A percentile compares a stretch with the other conserved stretches of the same genome.
Evolutionary conservation across 352 stramenopile genomes (phyloP).

Genomic region (Phytophthora tubulina): DNA sequence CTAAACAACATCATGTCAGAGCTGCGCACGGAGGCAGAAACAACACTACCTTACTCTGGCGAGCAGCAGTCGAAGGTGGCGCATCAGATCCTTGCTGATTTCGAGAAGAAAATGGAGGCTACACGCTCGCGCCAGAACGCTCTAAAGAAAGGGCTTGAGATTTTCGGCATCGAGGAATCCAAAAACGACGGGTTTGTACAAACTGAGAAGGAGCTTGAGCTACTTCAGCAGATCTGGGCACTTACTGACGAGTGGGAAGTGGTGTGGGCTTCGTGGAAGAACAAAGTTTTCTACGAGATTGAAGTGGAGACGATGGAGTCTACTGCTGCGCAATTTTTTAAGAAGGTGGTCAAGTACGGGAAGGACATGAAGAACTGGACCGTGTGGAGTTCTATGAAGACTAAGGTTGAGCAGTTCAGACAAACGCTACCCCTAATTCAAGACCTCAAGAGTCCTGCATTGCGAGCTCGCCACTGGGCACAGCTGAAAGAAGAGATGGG

Average conservation of each 20-base stretch:
- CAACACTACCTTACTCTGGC: conserved; percentile 78
- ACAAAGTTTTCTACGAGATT: conserved; percentile 92
- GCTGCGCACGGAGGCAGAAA: conserved; percentile 75
- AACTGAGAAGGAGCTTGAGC: conserved; percentile 90
- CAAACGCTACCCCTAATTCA: conserved; percentile 94
- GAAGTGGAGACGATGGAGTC: conserved; percentile 94
- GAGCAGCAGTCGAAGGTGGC: conserved; percentile 65
- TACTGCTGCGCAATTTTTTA: conserved; percentile 90
- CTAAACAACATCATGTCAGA: conserved; percentile 90
- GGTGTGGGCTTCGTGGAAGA: conserved; percentile 93
- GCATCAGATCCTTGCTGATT: conserved; percentile 81
- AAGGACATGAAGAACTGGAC: conserved; percentile 95
- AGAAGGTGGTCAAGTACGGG: conserved; percentile 93
- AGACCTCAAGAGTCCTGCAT: conserved; percentile 92
- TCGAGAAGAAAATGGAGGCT: conserved; percentile 90
- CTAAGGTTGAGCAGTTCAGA: conserved; percentile 94
- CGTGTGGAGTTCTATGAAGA: conserved; percentile 92
- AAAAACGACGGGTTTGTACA: conserved; percentile 89
- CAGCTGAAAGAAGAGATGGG: conserved; percentile 91
- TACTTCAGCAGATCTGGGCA: conserved; percentile 92
- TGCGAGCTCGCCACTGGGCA: conserved; percentile 90
- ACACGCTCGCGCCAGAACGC: conserved; percentile 72
- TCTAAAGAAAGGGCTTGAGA: conserved; percentile 92
- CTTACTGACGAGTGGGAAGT: conserved; percentile 91
- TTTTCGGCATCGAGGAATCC: conserved; percentile 92